A percentile compares a stretch with the other conserved stretches of the same genome.
phyloP scores from a whole-genome alignment of 108 stramenopile genomes.

The Cylindrotheca fusiformis region DNA sequence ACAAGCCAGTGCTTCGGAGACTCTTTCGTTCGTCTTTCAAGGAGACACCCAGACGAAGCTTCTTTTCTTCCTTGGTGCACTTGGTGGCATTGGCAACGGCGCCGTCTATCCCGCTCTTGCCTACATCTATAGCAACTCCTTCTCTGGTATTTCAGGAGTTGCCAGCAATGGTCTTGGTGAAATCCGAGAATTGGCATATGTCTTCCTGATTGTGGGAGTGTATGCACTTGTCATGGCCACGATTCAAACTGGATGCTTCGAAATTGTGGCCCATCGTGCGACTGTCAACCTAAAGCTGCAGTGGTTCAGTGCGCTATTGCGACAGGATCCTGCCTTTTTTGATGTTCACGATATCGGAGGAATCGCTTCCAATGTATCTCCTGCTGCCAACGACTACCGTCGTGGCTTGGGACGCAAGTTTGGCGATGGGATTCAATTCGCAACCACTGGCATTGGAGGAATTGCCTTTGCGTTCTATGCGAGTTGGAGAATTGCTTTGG shows the following conservation, averaged over 20 bases:
- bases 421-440: conserved; percentile 73
- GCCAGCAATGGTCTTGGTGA: conserved; percentile 29
- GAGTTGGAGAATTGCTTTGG: conserved; percentile 46
- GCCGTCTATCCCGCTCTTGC: conserved; percentile 52
- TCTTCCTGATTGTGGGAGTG: conserved; percentile 48
- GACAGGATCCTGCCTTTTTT: conserved; percentile 66
- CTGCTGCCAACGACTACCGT: conserved; percentile 29
- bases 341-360: conserved; percentile 54
- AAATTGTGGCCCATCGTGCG: conserved; percentile 30
- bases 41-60: conserved; percentile 15
- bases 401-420: conserved; percentile 64
- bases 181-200: conserved; percentile 43
- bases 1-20: conserved; percentile 33
- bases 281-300: conserved; percentile 5
- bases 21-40: conserved; percentile 32
- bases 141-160: conserved; percentile 31
- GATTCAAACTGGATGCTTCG: conserved; percentile 42
- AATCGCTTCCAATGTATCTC: conserved; percentile 23
- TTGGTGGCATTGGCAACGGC: conserved; percentile 34
- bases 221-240: conserved; percentile 50
- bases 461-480: conserved; percentile 53
- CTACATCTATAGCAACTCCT: conserved; percentile 53
- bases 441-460: conserved; percentile 56
- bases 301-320: conserved; percentile 64
- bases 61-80: conserved; percentile 32